A percentile compares a stretch with the other conserved stretches of the same genome.
Conservation (phyloP, 352 stramenopile genomes). For the Globisporangium radiosum region DNA sequence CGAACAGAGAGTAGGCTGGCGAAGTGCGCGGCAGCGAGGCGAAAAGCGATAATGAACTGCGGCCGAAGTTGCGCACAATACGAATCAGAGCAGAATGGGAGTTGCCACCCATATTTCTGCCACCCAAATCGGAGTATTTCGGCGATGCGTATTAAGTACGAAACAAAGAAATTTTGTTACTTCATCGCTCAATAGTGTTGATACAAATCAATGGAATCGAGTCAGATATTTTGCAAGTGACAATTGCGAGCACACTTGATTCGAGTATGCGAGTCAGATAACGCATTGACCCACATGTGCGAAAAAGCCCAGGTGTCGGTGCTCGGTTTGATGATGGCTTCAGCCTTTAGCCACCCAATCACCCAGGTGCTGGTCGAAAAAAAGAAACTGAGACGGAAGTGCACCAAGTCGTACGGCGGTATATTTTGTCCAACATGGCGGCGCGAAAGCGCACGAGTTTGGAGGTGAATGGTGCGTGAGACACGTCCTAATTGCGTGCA, state of each 20-base stretch:
- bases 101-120: not conserved
- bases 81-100: not conserved
- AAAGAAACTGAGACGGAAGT: slow-evolving; percentile 13
- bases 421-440: not conserved
- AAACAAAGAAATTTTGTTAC: not conserved
- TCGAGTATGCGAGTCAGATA: too few relatives aligned
- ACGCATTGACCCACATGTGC: too few relatives aligned
- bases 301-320: not conserved
- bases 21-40: slow-evolving; percentile 5
- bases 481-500: slow-evolving; percentile 5
- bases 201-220: too few relatives aligned
- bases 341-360: slow-evolving; percentile 1
- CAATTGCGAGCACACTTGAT: too few relatives aligned
- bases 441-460: not conserved
- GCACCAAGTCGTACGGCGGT: not conserved
- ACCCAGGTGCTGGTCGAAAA: slow-evolving; percentile 1
- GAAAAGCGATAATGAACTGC: slow-evolving; percentile 14
- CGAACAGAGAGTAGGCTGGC: too few relatives aligned
- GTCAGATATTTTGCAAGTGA: too few relatives aligned
- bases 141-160: not conserved
- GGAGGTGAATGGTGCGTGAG: slow-evolving; percentile 1
- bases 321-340: slow-evolving; percentile 6
- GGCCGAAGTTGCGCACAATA: not conserved
- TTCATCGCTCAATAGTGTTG: too few relatives aligned
- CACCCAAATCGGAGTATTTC: not conserved